These are phyloP conservation scores for Musa troglodytarum DNA, from an alignment of 176 grass and related monocot genomes.

Conservation along the genomic window DNA sequence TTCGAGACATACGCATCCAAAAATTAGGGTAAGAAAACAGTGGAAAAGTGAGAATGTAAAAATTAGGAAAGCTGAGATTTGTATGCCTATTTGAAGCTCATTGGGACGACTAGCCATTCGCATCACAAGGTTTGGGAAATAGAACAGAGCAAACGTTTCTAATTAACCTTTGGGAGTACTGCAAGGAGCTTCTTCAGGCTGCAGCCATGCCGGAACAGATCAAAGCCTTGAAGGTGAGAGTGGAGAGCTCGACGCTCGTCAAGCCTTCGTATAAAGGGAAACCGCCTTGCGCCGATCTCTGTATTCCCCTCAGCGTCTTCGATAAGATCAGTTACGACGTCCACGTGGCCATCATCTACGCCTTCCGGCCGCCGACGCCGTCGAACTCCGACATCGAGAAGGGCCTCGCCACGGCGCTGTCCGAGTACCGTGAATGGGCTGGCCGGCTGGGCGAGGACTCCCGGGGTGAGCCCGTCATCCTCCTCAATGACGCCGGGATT, in stretches of 20 bases:
- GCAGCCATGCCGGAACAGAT: not conserved
- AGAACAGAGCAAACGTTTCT: too few relatives aligned
- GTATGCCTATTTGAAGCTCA: too few relatives aligned
- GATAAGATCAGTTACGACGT: slow-evolving; percentile 36
- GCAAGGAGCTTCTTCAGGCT: not conserved
- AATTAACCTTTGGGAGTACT: too few relatives aligned
- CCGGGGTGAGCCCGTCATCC: slow-evolving; percentile 12
- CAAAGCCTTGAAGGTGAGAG: slow-evolving; percentile 46
- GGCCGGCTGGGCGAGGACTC: slow-evolving; percentile 20
- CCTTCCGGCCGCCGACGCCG: slow-evolving; percentile 41
- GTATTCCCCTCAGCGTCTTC: slow-evolving; percentile 44
- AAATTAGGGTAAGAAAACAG: too few relatives aligned
- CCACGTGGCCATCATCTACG: slow-evolving; percentile 57
- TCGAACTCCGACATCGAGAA: slow-evolving; percentile 30
- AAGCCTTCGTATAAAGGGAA: slow-evolving; percentile 31
- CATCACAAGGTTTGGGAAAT: too few relatives aligned
- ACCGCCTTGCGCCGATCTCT: slow-evolving; percentile 5
- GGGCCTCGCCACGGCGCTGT: slow-evolving; percentile 29
- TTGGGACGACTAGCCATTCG: too few relatives aligned
- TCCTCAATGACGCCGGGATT: slow-evolving; percentile 42
- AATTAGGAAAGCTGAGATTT: too few relatives aligned
- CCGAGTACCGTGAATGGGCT: slow-evolving; percentile 31
- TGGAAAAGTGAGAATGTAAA: too few relatives aligned
- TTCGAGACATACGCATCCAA: too few relatives aligned
- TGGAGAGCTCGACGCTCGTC: slow-evolving; percentile 42